Evolutionary conservation across 2,329 filamentous ascomycete species (phyloP).

Genomic region (Aspergillus puulaauensis): DNA sequence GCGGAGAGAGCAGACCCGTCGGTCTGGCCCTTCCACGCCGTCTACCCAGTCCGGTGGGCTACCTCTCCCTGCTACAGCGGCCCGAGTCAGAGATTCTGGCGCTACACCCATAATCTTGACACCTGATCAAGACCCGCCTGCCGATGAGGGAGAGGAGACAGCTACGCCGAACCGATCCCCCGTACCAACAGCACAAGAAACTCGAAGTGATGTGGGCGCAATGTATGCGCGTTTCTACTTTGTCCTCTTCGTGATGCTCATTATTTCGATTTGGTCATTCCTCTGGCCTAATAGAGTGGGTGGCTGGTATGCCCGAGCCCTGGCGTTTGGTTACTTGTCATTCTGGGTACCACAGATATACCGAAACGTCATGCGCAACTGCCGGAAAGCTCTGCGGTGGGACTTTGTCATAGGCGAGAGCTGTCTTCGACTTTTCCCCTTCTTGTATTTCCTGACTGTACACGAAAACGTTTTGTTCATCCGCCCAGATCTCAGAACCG

Average conservation of each 20-base stretch:
- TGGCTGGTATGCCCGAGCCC: constrained; percentile 57
- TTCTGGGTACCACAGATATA: constrained; percentile 92
- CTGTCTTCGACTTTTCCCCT: constrained; percentile 71
- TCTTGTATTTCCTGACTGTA: constrained; percentile 81
- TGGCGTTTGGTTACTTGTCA: constrained; percentile 77
- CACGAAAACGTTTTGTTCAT: constrained; percentile 79
- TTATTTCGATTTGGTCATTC: constrained; percentile 60
- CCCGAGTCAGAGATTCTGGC: constrained; percentile 44
- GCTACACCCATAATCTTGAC: constrained; percentile 59
- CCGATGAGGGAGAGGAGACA: constrained; percentile 39
- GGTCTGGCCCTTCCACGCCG: constrained; percentile 23
- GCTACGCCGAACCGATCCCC: constrained; percentile 32
- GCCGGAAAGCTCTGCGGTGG: constrained; percentile 86
- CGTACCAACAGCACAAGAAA: constrained; percentile 32
- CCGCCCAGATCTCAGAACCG: constrained; percentile 64
- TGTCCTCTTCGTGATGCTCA: constrained; percentile 56
- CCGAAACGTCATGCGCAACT: constrained; percentile 87
- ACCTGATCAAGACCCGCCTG: constrained; percentile 56
- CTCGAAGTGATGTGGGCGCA: constrained; percentile 53
- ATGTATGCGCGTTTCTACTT: constrained; percentile 65
- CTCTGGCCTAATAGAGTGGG: constrained; percentile 56
- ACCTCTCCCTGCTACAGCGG: constrained; percentile 53
- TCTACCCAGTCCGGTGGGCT: constrained; percentile 38
- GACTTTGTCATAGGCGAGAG: constrained; percentile 86
- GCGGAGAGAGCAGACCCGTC: constrained; percentile 36